phyloP scores from a whole-genome alignment of 1,284 basidiomycete species.

The Pyrrhoderma noxium region DNA sequence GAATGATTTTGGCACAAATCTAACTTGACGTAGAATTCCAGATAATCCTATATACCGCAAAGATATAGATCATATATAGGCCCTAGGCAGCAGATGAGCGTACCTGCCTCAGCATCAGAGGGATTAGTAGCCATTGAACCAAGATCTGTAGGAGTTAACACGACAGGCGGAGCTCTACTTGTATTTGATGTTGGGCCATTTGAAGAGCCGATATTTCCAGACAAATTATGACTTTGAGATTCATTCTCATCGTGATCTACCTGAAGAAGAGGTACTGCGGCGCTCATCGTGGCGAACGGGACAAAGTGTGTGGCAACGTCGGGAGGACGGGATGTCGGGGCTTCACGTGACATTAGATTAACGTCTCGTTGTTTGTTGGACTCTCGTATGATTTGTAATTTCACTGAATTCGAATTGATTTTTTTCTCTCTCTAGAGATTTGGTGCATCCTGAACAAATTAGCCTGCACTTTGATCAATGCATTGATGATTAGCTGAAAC shows the following conservation, averaged over 20 bases:
- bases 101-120: slow-evolving; percentile 67
- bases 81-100: slow-evolving; percentile 18
- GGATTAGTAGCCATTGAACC: slow-evolving; percentile 44
- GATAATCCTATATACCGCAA: slow-evolving; percentile 45
- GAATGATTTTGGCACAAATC: not conserved
- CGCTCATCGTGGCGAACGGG: slow-evolving; percentile 13
- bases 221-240: not conserved
- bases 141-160: slow-evolving; percentile 49
- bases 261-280: slow-evolving; percentile 15
- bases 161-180: slow-evolving; percentile 27
- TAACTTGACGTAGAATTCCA: slow-evolving; percentile 69
- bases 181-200: not conserved
- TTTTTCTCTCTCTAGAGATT: no score
- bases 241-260: slow-evolving; percentile 7
- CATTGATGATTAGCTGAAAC: no score
- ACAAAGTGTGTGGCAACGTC: not conserved
- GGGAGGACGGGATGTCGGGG: no score
- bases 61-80: not conserved
- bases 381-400: no score
- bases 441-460: no score
- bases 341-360: no score
- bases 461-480: no score
- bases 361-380: no score
- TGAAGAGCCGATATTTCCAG: slow-evolving; percentile 11
- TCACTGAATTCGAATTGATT: no score